phyloP scores from a whole-genome alignment of 164 flowering plant species.

The Euptelea pleiosperma region DNA sequence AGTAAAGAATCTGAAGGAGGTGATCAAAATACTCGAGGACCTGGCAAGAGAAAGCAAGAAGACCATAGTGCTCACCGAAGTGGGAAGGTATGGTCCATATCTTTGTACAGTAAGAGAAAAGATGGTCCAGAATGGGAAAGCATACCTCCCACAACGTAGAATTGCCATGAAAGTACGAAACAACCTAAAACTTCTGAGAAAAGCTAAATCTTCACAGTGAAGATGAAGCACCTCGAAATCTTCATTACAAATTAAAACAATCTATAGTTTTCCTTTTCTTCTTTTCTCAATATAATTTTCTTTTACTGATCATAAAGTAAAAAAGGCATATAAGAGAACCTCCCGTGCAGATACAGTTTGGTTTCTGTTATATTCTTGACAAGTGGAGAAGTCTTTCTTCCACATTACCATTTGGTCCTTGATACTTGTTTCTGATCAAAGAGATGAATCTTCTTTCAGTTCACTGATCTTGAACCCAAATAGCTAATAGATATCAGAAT shows the following conservation, averaged over 20 bases:
- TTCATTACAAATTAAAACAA: background rate
- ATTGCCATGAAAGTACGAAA: background rate
- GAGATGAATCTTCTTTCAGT: background rate
- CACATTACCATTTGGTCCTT: background rate
- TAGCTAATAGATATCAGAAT: background rate
- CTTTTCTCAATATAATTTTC: background rate
- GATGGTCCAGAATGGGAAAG: background rate
- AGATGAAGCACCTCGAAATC: background rate
- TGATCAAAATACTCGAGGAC: slow-evolving; percentile 28
- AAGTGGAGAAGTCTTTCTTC: too few species aligned
- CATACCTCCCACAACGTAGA: slow-evolving; percentile 6
- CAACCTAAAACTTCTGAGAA: too few species aligned
- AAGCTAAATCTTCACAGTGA: background rate
- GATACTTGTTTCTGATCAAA: background rate
- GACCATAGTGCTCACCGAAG: slow-evolving; percentile 41
- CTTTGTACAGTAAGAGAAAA: background rate
- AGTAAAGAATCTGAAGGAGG: slow-evolving; percentile 51
- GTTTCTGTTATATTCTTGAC: too few species aligned
- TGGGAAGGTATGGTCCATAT: slow-evolving; percentile 58
- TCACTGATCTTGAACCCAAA: background rate
- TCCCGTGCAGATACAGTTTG: too few species aligned
- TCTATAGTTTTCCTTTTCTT: background rate
- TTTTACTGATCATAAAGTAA: too few species aligned
- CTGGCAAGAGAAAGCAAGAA: slow-evolving; percentile 54
- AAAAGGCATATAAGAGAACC: too few species aligned